Evolutionary conservation across 768 basidiomycete species (phyloP).

Genomic region (Agaricus bisporus): DNA sequence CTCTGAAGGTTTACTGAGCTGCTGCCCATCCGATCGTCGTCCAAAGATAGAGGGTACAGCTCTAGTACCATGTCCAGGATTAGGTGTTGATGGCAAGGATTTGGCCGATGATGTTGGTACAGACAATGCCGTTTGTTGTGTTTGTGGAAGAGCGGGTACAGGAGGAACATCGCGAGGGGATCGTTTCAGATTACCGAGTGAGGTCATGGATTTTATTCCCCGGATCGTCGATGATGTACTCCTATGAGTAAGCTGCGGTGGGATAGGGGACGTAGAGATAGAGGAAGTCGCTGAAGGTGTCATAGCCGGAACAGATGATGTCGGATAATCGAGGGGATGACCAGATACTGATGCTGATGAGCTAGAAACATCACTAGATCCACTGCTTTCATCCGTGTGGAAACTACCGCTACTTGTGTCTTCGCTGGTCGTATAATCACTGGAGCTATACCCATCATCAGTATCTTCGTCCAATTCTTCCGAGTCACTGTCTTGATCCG

Average conservation of each 20-base stretch:
- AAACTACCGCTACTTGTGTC: conserved; percentile 18
- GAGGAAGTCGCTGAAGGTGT: conserved; percentile 5
- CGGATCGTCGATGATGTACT: conserved; percentile 42
- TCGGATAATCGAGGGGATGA: not conserved
- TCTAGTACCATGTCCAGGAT: not conserved
- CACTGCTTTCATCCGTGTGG: conserved; percentile 23
- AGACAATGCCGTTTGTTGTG: conserved; percentile 3
- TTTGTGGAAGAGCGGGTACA: conserved; percentile 35
- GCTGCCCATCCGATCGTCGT: not conserved
- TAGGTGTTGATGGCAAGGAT: conserved; percentile 32
- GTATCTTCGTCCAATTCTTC: conserved; percentile 54
- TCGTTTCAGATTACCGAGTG: conserved; percentile 10
- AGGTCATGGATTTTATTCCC: conserved; percentile 38
- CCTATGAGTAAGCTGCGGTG: conserved; percentile 16
- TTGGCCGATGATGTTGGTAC: conserved; percentile 21
- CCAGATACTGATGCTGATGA: not conserved
- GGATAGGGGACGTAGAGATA: conserved; percentile 10
- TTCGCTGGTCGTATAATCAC: conserved; percentile 33
- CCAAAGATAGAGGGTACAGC: conserved; percentile 9
- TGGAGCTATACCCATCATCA: conserved; percentile 34
- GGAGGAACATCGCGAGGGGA: conserved; percentile 27
- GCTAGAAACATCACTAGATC: conserved; percentile 8
- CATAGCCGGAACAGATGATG: conserved; percentile 6
- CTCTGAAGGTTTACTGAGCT: not conserved
- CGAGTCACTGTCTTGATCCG: conserved; percentile 73